Evolutionary conservation across 2,329 filamentous ascomycete genomes (phyloP), one percentile per base, ranked within the genome.

Genomic region (Ophiostoma piceae): DNA sequence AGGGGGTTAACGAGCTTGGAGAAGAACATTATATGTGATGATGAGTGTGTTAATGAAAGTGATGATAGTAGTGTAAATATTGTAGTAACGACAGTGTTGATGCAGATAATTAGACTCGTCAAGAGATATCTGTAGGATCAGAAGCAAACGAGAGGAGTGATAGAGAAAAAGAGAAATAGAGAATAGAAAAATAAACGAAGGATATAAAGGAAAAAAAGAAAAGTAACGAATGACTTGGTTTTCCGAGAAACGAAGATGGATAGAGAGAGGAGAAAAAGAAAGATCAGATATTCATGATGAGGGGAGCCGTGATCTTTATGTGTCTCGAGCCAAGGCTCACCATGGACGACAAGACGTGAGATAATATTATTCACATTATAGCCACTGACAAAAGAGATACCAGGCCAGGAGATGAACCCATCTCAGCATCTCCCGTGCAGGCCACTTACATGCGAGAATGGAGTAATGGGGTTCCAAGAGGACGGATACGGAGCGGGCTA

Each of bases 21-120:
- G 39, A 68, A 69, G 5, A 70, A 22, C 71, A 71, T 71, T 9
- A 16, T 54, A 16, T n/a, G 16, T 57, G 47, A 7, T 7, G 22
- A 54, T n/a, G 43, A 19, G 6, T 47, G 43, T 47, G 43, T 47
- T 47, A 47, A 47, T 22, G 51, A 26, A 14, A 26, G n/a, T 26
- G 26, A 26, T 57, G 51, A 8, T 16, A 47, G 19, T 29, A 14
- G 6, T 14, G 22, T 2, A 8, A 54, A 5, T 19, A 29, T 54
- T n/a, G 19, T n/a, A 22, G 8, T n/a, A 26, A 57, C 22, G 51
- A 57, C n/a, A 14, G 51, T 57, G 22, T 26, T 9, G 51, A 26
- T 26, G 51, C 51, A 57, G 22, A 57, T 57, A 19, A 57, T 26
- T 3, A 3, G 22, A 14, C 51, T 57, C 51, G 51, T 26, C 22